Base-by-base conservation (phyloP, 225 moss, liverwort and hornwort genomes). In the Ulota crispa region DNA sequence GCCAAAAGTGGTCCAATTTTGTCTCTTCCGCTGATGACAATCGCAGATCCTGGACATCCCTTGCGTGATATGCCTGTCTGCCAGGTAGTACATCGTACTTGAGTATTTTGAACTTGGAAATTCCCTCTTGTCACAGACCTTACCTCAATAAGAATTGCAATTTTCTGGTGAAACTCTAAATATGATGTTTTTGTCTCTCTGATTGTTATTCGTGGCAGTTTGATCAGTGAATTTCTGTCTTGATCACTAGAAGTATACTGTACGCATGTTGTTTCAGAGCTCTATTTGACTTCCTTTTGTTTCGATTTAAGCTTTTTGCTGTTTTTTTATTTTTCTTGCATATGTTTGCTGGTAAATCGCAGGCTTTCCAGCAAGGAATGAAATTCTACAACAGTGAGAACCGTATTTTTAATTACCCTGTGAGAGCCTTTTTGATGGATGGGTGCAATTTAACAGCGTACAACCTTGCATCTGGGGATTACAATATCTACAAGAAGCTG, bases 361-460 rank as follows among this genome's bases (percentile, higher is more conserved):
- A 98, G 95, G 89, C 98, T 55, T 88, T 99, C 39, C 92, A 99
- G 84, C 96, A 92, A 81, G 92, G 92, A 61, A 84, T 99, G 82
- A 94, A 85, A 70, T 99, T 99, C 81, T 99, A 96, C 85, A 99
- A 99, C 75, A 94, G 91, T 71, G 99, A 99, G 56, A 93, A 96
- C 54, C 89, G 94, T 66, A 99, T 99, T 73, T 99, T 96, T 77
- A 91, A 96, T 73, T 99, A 99, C 64, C 96, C 96, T 75, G 89
- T 95, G 70, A 93, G 99, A 75, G 91, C 92, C 76, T 99, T 99
- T 86, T 92, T 99, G 76, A 99, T 99, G 99, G 99, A 99, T 86
- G 94, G 93, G 47, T 96, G 96, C 92, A 96, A 96, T 76, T 89
- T 99, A 60, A 99, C 93, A 52, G 94, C 94, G 53, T 96, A 96